Percentiles rank a stretch among this genome's conserved stretches.
These are phyloP conservation scores for Bondarzewia mesenterica DNA, from an alignment of 1,284 basidiomycete genomes.

Conservation along the genomic window DNA sequence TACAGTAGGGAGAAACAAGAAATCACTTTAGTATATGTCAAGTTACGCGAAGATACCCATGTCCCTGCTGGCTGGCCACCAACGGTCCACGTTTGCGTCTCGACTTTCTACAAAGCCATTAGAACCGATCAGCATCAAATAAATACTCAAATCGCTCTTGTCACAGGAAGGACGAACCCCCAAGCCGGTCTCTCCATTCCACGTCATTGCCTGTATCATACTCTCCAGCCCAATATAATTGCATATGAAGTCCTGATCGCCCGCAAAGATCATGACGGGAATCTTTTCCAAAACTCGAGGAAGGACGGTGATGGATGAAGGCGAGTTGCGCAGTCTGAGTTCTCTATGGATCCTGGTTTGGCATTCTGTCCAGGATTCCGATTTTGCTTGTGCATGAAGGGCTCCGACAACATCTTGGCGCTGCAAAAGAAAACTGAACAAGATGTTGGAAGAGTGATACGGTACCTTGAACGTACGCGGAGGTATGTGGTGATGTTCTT, in stretches of 20 bases:
- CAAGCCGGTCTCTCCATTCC: constrained; percentile 82
- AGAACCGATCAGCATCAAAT: not conserved
- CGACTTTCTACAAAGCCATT: constrained; percentile 45
- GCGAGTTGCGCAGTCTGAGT: constrained; percentile 50
- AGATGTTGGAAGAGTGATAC: constrained; percentile 8
- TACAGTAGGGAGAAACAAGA: not conserved
- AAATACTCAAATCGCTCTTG: not conserved
- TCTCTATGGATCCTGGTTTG: constrained; percentile 58
- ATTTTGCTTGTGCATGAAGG: constrained; percentile 75
- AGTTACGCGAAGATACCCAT: constrained; percentile 83
- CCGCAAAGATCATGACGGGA: constrained; percentile 87
- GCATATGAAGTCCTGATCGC: constrained; percentile 95
- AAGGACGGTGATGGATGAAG: constrained; percentile 72
- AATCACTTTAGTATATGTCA: constrained; percentile 87
- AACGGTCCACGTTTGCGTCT: constrained; percentile 76
- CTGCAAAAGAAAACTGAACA: constrained; percentile 27
- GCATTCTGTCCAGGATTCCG: constrained; percentile 89
- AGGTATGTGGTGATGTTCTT: constrained; percentile 74
- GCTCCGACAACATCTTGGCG: constrained; percentile 75
- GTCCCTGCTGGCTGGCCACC: constrained; percentile 76
- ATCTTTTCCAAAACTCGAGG: constrained; percentile 76
- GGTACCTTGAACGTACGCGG: constrained; percentile 41
- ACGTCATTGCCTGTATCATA: constrained; percentile 77
- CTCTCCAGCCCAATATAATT: constrained; percentile 89
- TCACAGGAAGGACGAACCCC: constrained; percentile 45